Base-by-base conservation (phyloP, 129 eudicot genomes). In the Centrapalus pauciflorus region DNA sequence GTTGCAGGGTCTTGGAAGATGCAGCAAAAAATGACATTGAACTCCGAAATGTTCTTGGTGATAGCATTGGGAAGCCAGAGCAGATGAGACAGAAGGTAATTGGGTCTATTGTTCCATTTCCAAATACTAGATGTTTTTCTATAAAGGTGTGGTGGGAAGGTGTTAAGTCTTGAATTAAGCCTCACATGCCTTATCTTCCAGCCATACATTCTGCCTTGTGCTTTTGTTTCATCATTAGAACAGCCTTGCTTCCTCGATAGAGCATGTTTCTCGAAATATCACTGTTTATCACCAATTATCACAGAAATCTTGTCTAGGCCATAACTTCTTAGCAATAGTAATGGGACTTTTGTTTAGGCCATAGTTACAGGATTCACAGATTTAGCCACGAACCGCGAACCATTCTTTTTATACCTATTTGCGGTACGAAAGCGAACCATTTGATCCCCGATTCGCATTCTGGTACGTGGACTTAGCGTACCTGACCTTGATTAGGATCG, bases 21-120 rank as follows among this genome's bases (percentile, higher is more conserved):
- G 96, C 98, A 14, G 87, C 96, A 12, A 83, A 61, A 71, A 66
- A 80, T 76, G 96, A 92, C 78, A 40, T 66, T 5, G 98, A 92
- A 72, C 89, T 92, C 13, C 77, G 98, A 50, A 91, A 88, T 58
- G 95, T 92, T 75, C 83, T 92, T 56, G 98, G 96, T 21, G 96
- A 92, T 75, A 85, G 87, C 63, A 83, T 92, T 80, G 98, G 98
- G 67, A 80, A 85, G 69, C 98, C 98, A 21, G 96, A 88, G 67
- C 81, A 81, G 54, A 92, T 92, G 98, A 84, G 85, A 56, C 79
- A 85, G 69, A 85, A 78, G 81, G 96, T 88, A 81, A 55, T 8
- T 29, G 1, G 5, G 1, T 32, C 5, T 40, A 10, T 40, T 48
- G 2, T 35, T 24, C 3, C 32, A 49, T 3, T 17, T 20, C n/a